Percentiles rank a stretch among this genome's conserved stretches.
These are phyloP conservation scores for Earliella scabrosa DNA, from an alignment of 1,284 basidiomycete genomes.

Conservation along the genomic window DNA sequence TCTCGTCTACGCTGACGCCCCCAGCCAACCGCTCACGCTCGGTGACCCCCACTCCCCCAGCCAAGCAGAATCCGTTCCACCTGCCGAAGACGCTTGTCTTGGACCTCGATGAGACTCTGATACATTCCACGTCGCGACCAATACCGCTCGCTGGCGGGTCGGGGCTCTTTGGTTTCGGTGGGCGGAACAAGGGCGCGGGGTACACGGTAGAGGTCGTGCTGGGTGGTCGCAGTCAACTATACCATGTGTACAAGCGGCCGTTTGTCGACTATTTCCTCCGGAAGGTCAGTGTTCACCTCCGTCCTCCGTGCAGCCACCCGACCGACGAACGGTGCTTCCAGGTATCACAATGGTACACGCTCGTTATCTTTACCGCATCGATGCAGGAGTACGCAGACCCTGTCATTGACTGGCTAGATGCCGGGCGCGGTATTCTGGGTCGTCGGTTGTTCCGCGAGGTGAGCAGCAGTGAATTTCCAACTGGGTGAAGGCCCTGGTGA, in stretches of 20 bases:
- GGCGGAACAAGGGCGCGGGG: conserved; percentile 72
- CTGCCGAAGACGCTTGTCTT: conserved; percentile 91
- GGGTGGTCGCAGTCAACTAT: conserved; percentile 87
- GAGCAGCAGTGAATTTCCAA: conserved; percentile 30
- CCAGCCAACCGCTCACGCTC: conserved; percentile 40
- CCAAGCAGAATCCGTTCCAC: conserved; percentile 74
- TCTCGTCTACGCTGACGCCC: conserved; percentile 24
- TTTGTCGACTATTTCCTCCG: conserved; percentile 96
- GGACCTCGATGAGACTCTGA: conserved; percentile 97
- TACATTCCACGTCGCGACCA: conserved; percentile 93
- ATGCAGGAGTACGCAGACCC: conserved; percentile 99
- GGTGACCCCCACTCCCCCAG: conserved; percentile 50
- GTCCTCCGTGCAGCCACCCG: neutral
- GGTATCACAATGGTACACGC: conserved; percentile 98
- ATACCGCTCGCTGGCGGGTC: conserved; percentile 55
- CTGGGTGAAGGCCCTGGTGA: conserved; percentile 4
- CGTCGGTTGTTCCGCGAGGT: conserved; percentile 93
- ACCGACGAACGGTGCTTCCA: conserved; percentile 36
- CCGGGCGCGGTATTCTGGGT: conserved; percentile 87
- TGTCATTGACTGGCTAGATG: conserved; percentile 99
- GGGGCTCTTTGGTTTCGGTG: conserved; percentile 66
- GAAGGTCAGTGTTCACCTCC: conserved; percentile 66
- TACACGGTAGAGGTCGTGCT: conserved; percentile 97
- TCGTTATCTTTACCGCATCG: conserved; percentile 98
- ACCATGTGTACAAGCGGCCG: conserved; percentile 98